A percentile compares a stretch with the other conserved stretches of the same genome.
Conservation (phyloP, 176 grass and related monocot species). For the Carex pumila region DNA sequence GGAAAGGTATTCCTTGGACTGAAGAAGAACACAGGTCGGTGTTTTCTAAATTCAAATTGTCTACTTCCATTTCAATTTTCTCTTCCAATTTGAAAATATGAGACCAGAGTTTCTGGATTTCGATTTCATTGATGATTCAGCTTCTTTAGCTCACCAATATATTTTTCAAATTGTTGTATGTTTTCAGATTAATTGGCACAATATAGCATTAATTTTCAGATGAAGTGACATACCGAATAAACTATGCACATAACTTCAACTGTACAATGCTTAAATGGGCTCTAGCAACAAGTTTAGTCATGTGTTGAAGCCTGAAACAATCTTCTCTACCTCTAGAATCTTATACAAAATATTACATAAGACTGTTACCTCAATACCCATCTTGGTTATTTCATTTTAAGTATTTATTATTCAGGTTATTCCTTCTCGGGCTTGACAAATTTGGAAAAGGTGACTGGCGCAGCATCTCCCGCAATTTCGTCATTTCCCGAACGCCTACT, state of each 20-base stretch:
- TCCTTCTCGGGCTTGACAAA: slow-evolving; percentile 83
- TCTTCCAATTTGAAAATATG: not conserved
- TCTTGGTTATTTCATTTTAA: not conserved
- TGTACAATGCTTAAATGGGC: not conserved
- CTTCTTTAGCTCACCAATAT: not conserved
- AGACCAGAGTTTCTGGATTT: not conserved
- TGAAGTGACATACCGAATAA: not conserved
- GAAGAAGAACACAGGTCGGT: slow-evolving; percentile 93
- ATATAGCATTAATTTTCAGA: not conserved
- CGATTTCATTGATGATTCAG: not conserved
- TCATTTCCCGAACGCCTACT: slow-evolving; percentile 88
- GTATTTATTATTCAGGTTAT: slow-evolving; percentile 40
- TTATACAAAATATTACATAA: not conserved
- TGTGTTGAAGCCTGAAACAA: not conserved
- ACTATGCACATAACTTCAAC: not conserved
- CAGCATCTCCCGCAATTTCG: slow-evolving; percentile 97
- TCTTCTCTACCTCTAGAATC: not conserved
- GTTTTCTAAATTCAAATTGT: not conserved
- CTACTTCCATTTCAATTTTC: not conserved
- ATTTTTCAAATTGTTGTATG: not conserved
- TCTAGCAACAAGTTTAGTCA: not conserved
- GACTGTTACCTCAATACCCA: not conserved
- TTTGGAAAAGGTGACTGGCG: slow-evolving; percentile 98
- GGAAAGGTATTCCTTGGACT: slow-evolving; percentile 97
- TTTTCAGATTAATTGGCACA: not conserved